phyloP scores from a whole-genome alignment of 305 asterid genomes.

The Rubia peregrina region DNA sequence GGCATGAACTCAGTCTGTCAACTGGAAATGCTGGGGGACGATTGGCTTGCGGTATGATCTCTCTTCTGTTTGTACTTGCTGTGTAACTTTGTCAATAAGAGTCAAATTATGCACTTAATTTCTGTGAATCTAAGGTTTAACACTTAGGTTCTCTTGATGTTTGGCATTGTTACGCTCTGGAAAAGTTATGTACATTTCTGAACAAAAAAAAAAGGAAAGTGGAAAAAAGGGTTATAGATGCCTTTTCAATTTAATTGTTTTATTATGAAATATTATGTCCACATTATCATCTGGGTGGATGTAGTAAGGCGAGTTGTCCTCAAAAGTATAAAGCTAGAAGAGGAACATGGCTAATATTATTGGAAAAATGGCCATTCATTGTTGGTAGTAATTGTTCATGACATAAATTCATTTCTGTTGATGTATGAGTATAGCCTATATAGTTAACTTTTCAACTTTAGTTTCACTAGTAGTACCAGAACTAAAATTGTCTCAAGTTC shows the following conservation, averaged over 20 bases:
- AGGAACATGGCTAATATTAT: background rate
- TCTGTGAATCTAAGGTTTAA: background rate
- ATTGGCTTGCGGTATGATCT: conserved; percentile 81
- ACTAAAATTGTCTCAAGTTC: background rate
- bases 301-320: background rate
- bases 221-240: background rate
- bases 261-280: background rate
- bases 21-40: conserved; percentile 99
- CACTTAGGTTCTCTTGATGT: background rate
- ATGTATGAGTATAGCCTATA: background rate
- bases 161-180: background rate
- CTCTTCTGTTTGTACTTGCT: background rate
- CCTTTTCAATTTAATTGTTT: background rate
- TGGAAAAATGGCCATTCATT: background rate
- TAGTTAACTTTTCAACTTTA: background rate
- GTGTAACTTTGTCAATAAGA: background rate
- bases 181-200: background rate
- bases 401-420: background rate
- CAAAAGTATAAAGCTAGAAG: background rate
- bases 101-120: background rate
- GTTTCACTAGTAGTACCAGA: background rate
- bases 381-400: background rate
- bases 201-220: background rate
- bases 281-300: background rate
- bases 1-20: conserved; percentile 88